Percentiles rank a stretch among this genome's conserved stretches.
phyloP scores from a whole-genome alignment of 129 eudicot species.

The Flaveria trinervia region DNA sequence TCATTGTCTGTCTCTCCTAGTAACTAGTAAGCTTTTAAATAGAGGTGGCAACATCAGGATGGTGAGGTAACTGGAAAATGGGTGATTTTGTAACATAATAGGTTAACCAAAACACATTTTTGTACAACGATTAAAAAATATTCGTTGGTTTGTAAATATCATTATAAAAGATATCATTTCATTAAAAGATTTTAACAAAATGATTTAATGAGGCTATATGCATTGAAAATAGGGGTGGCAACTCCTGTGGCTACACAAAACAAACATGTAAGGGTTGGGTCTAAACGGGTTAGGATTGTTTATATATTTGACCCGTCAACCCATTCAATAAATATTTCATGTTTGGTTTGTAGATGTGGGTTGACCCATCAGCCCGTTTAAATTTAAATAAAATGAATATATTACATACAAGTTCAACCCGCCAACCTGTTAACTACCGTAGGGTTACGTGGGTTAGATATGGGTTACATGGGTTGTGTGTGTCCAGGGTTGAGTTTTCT shows the following conservation, averaged over 20 bases:
- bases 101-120: slow-evolving; percentile 1
- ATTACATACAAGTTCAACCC: neutral
- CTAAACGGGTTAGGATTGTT: neutral
- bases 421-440: neutral
- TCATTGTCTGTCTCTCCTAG: neutral
- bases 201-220: neutral
- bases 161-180: neutral
- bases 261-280: neutral
- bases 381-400: neutral
- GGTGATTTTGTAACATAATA: no score
- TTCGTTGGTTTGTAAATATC: neutral
- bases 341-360: neutral
- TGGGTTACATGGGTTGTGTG: no score
- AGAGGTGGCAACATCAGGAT: slow-evolving; percentile 12
- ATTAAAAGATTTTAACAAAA: neutral
- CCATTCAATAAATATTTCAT: neutral
- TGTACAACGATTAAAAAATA: neutral
- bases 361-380: neutral
- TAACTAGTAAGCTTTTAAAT: slow-evolving; percentile 16
- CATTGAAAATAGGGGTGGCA: neutral
- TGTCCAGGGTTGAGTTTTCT: neutral
- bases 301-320: neutral
- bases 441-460: no score
- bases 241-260: neutral
- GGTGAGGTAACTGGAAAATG: neutral